These are phyloP conservation scores for Kwoniella sp. DNA, from an alignment of 768 basidiomycete genomes.

Conservation along the genomic window DNA sequence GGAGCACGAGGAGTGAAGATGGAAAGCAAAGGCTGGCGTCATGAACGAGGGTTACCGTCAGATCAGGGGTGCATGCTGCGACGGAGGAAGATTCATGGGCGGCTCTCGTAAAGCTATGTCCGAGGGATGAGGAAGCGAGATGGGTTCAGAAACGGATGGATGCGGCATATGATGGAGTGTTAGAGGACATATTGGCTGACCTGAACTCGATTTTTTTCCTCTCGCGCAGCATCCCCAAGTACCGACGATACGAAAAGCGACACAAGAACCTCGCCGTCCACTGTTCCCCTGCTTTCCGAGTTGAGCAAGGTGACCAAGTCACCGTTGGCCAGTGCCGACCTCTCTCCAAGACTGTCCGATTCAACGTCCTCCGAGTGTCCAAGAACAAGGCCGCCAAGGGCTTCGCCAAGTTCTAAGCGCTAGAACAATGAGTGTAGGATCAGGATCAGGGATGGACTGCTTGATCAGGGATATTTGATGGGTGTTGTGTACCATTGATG, in stretches of 20 bases:
- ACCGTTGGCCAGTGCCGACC: constrained; percentile 99
- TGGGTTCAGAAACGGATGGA: too few relatives aligned
- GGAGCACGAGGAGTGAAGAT: too few relatives aligned
- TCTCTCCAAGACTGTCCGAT: constrained; percentile 96
- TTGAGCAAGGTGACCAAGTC: constrained; percentile 87
- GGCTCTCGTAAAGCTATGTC: too few relatives aligned
- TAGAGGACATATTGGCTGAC: not conserved
- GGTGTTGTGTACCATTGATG: constrained; percentile 27
- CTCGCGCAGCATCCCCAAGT: constrained; percentile 96
- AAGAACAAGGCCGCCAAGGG: constrained; percentile 93
- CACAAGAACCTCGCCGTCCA: constrained; percentile 99
- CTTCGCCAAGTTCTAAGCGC: constrained; percentile 82
- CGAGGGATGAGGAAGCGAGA: too few relatives aligned
- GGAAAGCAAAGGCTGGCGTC: too few relatives aligned
- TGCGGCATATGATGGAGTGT: too few relatives aligned
- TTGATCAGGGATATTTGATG: constrained; percentile 4
- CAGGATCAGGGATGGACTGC: not conserved
- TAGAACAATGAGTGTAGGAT: not conserved
- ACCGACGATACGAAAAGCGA: constrained; percentile 87
- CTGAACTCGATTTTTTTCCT: constrained; percentile 68
- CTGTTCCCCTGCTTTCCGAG: constrained; percentile 98
- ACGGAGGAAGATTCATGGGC: too few relatives aligned
- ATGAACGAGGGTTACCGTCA: too few relatives aligned
- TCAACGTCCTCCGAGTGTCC: constrained; percentile 95
- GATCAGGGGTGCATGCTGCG: too few relatives aligned